These are phyloP conservation scores for Fusarium haematococcum DNA, from an alignment of 2,329 filamentous ascomycete species.

Conservation along the genomic window DNA sequence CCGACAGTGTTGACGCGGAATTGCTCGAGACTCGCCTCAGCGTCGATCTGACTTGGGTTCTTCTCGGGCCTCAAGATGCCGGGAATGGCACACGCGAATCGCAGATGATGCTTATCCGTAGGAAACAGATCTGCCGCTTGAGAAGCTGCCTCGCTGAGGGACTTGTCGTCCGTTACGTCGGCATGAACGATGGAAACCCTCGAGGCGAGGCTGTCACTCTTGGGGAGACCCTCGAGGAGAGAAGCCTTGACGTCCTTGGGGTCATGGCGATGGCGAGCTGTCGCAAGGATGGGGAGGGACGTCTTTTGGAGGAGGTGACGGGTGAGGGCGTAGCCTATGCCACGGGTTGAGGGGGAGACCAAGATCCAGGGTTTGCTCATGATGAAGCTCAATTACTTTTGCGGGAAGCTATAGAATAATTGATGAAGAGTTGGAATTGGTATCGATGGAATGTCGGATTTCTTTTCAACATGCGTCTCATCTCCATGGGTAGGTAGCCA, in stretches of 20 bases:
- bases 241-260: slow-evolving; percentile 49
- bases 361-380: slow-evolving; percentile 65
- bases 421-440: background rate
- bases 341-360: slow-evolving; percentile 60
- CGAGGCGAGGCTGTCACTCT: slow-evolving; percentile 37
- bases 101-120: slow-evolving; percentile 66
- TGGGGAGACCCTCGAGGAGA: slow-evolving; percentile 48
- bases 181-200: slow-evolving; percentile 55
- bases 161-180: slow-evolving; percentile 70
- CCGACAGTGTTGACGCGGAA: slow-evolving; percentile 80
- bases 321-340: slow-evolving; percentile 62
- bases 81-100: slow-evolving; percentile 76
- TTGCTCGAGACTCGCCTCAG: slow-evolving; percentile 71
- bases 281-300: slow-evolving; percentile 60
- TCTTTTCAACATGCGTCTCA: background rate
- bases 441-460: background rate
- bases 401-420: background rate
- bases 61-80: slow-evolving; percentile 82
- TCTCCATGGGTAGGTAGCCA: background rate
- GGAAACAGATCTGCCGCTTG: slow-evolving; percentile 66
- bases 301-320: slow-evolving; percentile 62
- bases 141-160: slow-evolving; percentile 67
- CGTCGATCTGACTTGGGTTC: slow-evolving; percentile 73
- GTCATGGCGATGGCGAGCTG: slow-evolving; percentile 52
- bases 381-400: background rate